Percentiles rank a stretch among this genome's conserved stretches.
These are phyloP conservation scores for Carnegiea gigantea DNA, from an alignment of 179 eudicot genomes.

Conservation along the genomic window DNA sequence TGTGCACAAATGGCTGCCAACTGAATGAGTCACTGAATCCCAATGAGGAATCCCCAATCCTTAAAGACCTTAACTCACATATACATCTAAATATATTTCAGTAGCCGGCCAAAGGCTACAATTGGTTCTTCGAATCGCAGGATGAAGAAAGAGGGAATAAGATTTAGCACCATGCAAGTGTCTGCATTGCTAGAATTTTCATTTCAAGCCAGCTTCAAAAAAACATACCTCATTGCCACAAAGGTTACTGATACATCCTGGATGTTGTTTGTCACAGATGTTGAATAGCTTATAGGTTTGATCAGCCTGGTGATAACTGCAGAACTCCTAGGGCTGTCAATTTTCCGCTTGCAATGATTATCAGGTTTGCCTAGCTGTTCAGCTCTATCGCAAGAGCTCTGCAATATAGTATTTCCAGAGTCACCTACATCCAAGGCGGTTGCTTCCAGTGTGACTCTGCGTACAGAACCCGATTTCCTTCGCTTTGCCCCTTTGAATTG, in stretches of 20 bases:
- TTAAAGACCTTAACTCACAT: background rate
- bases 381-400: constrained; percentile 35
- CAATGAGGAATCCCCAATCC: background rate
- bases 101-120: background rate
- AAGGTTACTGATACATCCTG: constrained; percentile 73
- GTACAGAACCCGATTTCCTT: constrained; percentile 86
- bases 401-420: constrained; percentile 27
- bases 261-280: constrained; percentile 49
- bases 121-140: background rate
- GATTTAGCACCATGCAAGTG: background rate
- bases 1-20: background rate
- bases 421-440: constrained; percentile 28
- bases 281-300: constrained; percentile 71
- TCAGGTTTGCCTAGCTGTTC: constrained; percentile 40
- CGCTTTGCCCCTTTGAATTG: constrained; percentile 66
- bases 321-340: constrained; percentile 42
- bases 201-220: background rate
- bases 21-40: background rate
- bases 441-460: constrained; percentile 62
- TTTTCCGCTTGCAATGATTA: constrained; percentile 37
- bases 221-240: constrained; percentile 61
- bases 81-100: background rate
- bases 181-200: background rate
- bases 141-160: background rate
- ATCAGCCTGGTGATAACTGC: constrained; percentile 56